Base-by-base conservation (phyloP, 164 flowering plant species). In the Aristolochia contorta region DNA sequence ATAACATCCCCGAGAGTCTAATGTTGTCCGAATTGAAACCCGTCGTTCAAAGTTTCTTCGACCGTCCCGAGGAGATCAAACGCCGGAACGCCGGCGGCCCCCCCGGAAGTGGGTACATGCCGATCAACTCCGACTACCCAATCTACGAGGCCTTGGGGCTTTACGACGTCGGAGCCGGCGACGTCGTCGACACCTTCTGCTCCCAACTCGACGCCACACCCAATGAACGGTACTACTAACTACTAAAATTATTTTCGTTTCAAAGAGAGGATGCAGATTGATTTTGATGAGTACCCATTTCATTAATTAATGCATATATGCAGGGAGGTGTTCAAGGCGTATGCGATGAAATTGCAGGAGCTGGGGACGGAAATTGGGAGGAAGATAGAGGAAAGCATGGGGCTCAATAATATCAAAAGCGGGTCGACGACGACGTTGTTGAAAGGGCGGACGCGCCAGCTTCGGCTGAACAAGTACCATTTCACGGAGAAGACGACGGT, bases 391-490 rank as follows among this genome's bases (percentile, higher is more conserved):
- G 74, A 77, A 57, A 65, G 82, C 54, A 14, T 80, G 66, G 84
- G 86, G 4, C 16, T 82, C 49, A 50, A n/a, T n/a, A n/a, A n/a
- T n/a, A n/a, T n/a, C n/a, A n/a, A n/a, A n/a, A n/a, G n/a, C n/a
- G n/a, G n/a, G n/a, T n/a, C n/a, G n/a, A n/a, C n/a, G n/a, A n/a
- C n/a, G n/a, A n/a, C n/a, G n/a, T 22, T 64, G 12, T 73, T 77
- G 24, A 69, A 75, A 45, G 82, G 48, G 8, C 86, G 96, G 96
- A 65, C 81, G n/a, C 80, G 84, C 61, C 89, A 79, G 56, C 83
- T 83, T 46, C 74, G 89, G 74, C 82, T 89, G 8, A 89, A 86
- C 83, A 85, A 82, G 56, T 89, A 89, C 81, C 65, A 71, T 56
- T 86, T 84, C 78, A 82, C 71, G 5, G 71, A 69, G 1, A 80